These are phyloP conservation scores for Kuraishia capsulata DNA, from an alignment of 805 yeast species.

Conservation along the genomic window DNA sequence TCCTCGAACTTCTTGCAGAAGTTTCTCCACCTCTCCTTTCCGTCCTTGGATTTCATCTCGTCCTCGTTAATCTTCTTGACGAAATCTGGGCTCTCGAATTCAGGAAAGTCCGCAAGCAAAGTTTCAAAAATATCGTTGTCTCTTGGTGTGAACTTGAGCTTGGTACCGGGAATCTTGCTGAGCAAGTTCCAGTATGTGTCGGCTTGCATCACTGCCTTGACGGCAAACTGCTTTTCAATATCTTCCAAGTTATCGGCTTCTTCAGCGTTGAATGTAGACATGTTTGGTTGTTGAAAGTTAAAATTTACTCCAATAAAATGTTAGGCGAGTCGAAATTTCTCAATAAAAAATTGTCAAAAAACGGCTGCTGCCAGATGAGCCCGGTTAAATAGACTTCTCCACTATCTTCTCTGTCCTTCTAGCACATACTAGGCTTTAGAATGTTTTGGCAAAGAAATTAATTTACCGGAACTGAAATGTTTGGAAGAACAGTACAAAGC, in stretches of 20 bases:
- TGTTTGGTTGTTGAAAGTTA: background rate
- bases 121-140: slow-evolving; percentile 63
- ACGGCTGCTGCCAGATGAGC: background rate
- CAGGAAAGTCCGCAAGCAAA: slow-evolving; percentile 76
- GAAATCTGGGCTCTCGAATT: slow-evolving; percentile 53
- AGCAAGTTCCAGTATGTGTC: slow-evolving; percentile 87
- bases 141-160: slow-evolving; percentile 58
- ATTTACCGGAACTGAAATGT: too few species aligned
- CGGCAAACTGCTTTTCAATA: slow-evolving; percentile 96
- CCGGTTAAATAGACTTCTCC: slow-evolving; percentile 7
- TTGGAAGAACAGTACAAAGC: too few species aligned
- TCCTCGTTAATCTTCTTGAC: slow-evolving; percentile 60
- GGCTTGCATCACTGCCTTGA: slow-evolving; percentile 92
- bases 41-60: slow-evolving; percentile 68
- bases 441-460: too few species aligned
- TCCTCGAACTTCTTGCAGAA: slow-evolving; percentile 79
- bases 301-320: background rate
- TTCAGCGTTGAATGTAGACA: slow-evolving; percentile 63
- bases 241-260: slow-evolving; percentile 91
- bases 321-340: background rate
- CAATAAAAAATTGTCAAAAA: too few species aligned
- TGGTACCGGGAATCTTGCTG: slow-evolving; percentile 68
- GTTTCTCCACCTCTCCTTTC: slow-evolving; percentile 86
- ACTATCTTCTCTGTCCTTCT: too few species aligned
- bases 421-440: too few species aligned